Evolutionary conservation across 805 yeast genomes (phyloP).

Genomic region (Kluyveromyces lactis): DNA sequence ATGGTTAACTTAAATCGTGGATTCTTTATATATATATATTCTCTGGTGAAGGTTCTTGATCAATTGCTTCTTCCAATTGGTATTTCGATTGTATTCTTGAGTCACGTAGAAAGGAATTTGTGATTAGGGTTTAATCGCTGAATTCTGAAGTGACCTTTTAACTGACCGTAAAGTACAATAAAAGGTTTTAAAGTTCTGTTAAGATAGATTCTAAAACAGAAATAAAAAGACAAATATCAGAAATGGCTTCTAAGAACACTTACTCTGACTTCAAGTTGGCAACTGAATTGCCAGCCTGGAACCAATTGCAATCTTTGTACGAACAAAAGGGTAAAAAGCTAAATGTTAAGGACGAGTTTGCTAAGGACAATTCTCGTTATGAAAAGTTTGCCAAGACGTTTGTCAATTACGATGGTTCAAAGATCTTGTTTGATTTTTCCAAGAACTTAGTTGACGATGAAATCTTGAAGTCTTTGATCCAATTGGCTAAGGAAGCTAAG

Average conservation of each 20-base stretch:
- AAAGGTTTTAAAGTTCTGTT: no score
- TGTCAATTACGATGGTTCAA: conserved; percentile 76
- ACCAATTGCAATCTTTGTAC: conserved; percentile 61
- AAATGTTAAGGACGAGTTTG: conserved; percentile 71
- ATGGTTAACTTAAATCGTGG: no score
- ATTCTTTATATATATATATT: no score
- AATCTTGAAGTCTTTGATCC: conserved; percentile 54
- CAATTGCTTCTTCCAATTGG: no score
- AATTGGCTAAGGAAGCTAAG: conserved; percentile 83
- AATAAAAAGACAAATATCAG: no score
- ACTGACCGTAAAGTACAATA: no score
- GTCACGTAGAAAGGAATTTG: no score
- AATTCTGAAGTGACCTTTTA: no score
- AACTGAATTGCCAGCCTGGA: conserved; percentile 78
- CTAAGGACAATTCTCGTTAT: conserved; percentile 65
- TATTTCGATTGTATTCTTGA: no score
- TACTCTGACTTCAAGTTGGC: conserved; percentile 49
- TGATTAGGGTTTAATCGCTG: no score
- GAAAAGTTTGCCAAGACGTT: conserved; percentile 70
- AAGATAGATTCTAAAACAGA: no score
- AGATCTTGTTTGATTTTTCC: conserved; percentile 90
- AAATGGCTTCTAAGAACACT: conserved; percentile 14
- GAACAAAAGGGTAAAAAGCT: conserved; percentile 61
- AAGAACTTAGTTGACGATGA: conserved; percentile 90
- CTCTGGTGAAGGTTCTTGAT: no score